Conservation (phyloP, 768 basidiomycete genomes). For the Podaxis carcinomalis region DNA sequence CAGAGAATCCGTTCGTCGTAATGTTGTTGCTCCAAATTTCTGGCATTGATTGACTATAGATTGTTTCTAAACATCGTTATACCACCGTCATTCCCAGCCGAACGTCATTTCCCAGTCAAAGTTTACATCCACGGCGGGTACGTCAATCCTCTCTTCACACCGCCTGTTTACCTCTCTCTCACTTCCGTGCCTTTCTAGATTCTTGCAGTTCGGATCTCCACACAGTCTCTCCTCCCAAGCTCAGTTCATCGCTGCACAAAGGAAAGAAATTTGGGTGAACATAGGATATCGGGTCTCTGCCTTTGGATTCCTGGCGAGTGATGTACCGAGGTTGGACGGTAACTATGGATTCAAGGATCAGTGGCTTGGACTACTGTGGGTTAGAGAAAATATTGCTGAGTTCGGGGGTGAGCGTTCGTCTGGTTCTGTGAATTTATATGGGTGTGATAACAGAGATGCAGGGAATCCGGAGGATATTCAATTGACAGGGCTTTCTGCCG, state of each 20-base stretch:
- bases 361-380: conserved; percentile 74
- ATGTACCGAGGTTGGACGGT: conserved; percentile 55
- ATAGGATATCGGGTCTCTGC: conserved; percentile 74
- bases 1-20: conserved; percentile 62
- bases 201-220: conserved; percentile 76
- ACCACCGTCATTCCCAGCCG: conserved; percentile 47
- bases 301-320: conserved; percentile 72
- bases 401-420: conserved; percentile 59
- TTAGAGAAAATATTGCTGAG: conserved; percentile 56
- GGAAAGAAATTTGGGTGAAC: conserved; percentile 71
- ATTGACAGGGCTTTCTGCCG: conserved; percentile 69
- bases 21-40: not conserved
- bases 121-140: conserved; percentile 80
- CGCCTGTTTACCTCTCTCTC: not conserved
- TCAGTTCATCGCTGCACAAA: conserved; percentile 60
- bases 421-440: not conserved
- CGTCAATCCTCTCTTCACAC: conserved; percentile 4
- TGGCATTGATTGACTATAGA: conserved; percentile 16
- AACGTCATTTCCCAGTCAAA: conserved; percentile 53
- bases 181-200: conserved; percentile 34
- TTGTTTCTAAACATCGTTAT: conserved; percentile 62
- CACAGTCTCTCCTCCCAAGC: conserved; percentile 58
- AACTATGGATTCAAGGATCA: conserved; percentile 87
- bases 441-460: conserved; percentile 19
- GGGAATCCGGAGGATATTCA: conserved; percentile 60